Conservation (phyloP, 2,329 filamentous ascomycete genomes). For the Sarocladiaceae sp. region DNA sequence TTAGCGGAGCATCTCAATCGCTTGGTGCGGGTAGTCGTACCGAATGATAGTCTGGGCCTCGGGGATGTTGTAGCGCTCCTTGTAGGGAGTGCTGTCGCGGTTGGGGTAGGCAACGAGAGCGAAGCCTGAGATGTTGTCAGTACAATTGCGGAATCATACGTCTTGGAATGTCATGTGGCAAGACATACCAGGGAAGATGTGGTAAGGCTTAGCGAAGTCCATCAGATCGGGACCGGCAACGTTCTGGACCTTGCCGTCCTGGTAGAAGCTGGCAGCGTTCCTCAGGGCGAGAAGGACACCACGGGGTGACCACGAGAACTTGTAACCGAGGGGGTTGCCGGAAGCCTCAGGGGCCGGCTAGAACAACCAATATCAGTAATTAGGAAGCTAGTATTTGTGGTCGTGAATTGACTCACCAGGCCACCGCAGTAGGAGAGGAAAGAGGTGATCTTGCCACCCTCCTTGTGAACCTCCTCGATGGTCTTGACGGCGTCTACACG, state of each 20-base stretch:
- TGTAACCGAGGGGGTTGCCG: conserved; percentile 88
- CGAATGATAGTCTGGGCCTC: conserved; percentile 84
- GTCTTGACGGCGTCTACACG: conserved; percentile 74
- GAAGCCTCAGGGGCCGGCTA: conserved; percentile 41
- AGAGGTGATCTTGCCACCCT: conserved; percentile 76
- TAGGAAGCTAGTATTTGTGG: conserved; percentile 56
- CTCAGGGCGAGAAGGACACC: conserved; percentile 84
- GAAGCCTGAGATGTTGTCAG: conserved; percentile 47
- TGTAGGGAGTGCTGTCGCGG: conserved; percentile 83
- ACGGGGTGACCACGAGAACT: conserved; percentile 76
- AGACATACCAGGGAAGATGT: conserved; percentile 65
- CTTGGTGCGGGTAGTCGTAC: conserved; percentile 33
- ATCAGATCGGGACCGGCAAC: conserved; percentile 67
- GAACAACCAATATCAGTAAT: background rate
- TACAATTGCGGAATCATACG: too few relatives aligned
- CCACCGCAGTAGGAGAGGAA: conserved; percentile 88
- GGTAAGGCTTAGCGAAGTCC: conserved; percentile 83
- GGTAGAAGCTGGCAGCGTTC: conserved; percentile 79
- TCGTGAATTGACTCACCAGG: conserved; percentile 42
- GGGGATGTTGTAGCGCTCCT: conserved; percentile 84
- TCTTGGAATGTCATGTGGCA: background rate
- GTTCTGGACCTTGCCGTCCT: conserved; percentile 71
- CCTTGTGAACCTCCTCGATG: conserved; percentile 82
- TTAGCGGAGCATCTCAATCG: background rate
- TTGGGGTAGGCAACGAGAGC: conserved; percentile 92